A percentile compares a stretch with the other conserved stretches of the same genome.
Evolutionary conservation across 1,284 basidiomycete genomes (phyloP).

Genomic region (Microbotryum scabiosae): DNA sequence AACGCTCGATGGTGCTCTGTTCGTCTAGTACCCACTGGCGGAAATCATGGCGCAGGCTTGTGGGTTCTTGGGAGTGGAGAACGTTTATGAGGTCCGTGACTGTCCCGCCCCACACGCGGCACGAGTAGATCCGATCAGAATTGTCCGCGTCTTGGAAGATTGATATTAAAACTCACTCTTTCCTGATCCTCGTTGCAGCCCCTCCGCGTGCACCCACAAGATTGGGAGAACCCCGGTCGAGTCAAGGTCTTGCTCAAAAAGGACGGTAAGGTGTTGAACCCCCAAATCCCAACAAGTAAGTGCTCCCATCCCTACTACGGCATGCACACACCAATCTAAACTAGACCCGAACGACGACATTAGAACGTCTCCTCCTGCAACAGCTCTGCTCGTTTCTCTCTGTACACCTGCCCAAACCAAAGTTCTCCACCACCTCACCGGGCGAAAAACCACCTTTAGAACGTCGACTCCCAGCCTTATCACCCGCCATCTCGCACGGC

Average conservation of each 20-base stretch:
- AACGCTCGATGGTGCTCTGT: too few species aligned
- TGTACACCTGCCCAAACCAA: constrained; percentile 36
- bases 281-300: too few species aligned
- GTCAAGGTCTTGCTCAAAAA: constrained; percentile 85
- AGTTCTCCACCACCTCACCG: constrained; percentile 32
- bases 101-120: not conserved
- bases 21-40: constrained; percentile 72
- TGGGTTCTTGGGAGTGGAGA: constrained; percentile 62
- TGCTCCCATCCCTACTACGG: too few species aligned
- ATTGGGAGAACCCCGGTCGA: constrained; percentile 82
- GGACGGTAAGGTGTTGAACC: constrained; percentile 47
- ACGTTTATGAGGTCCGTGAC: constrained; percentile 47
- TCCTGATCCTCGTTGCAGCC: constrained; percentile 33
- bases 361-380: constrained; percentile 40
- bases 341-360: too few species aligned
- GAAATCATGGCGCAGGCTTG: constrained; percentile 83
- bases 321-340: too few species aligned
- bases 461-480: constrained; percentile 53
- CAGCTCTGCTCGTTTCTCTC: constrained; percentile 32
- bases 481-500: constrained; percentile 61
- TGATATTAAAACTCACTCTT: too few species aligned
- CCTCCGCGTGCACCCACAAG: constrained; percentile 78
- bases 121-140: too few species aligned
- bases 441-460: constrained; percentile 46
- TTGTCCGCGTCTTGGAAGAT: too few species aligned